A percentile compares a stretch with the other conserved stretches of the same genome.
Conservation (phyloP, 164 flowering plant genomes). For the Malania oleifera region DNA sequence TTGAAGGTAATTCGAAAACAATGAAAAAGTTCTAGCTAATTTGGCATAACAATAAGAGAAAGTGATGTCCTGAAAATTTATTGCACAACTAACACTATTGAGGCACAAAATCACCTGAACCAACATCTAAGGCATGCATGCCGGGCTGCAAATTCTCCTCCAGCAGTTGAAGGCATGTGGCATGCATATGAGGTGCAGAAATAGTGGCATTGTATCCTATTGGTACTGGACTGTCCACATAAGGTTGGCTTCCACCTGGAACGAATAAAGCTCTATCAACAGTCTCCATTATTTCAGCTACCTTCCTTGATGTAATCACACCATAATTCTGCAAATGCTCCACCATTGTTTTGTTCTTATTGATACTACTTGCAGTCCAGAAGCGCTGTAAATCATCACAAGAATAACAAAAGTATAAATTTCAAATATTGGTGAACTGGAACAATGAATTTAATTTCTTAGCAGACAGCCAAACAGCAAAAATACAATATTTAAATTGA, state of each 20-base stretch:
- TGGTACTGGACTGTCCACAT: conserved; percentile 77
- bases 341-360: conserved; percentile 62
- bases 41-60: no score
- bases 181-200: conserved; percentile 99
- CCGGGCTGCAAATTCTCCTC: conserved; percentile 85
- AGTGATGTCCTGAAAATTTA: no score
- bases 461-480: background rate
- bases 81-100: no score
- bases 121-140: conserved; percentile 92
- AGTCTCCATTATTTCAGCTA: conserved; percentile 79
- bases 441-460: no score
- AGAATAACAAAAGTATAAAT: no score
- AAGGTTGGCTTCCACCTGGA: conserved; percentile 57
- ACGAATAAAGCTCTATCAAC: conserved; percentile 86
- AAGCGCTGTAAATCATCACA: conserved; percentile 42
- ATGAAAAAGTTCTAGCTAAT: no score
- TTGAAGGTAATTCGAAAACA: no score
- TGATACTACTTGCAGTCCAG: conserved; percentile 39
- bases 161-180: conserved; percentile 78
- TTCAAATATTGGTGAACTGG: no score
- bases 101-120: conserved; percentile 57
- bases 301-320: conserved; percentile 58
- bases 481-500: background rate
- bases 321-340: conserved; percentile 62
- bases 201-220: conserved; percentile 96